Percentiles rank a stretch among this genome's conserved stretches.
Evolutionary conservation across 345 rosid genomes (phyloP).

Genomic region (Psidium guajava): DNA sequence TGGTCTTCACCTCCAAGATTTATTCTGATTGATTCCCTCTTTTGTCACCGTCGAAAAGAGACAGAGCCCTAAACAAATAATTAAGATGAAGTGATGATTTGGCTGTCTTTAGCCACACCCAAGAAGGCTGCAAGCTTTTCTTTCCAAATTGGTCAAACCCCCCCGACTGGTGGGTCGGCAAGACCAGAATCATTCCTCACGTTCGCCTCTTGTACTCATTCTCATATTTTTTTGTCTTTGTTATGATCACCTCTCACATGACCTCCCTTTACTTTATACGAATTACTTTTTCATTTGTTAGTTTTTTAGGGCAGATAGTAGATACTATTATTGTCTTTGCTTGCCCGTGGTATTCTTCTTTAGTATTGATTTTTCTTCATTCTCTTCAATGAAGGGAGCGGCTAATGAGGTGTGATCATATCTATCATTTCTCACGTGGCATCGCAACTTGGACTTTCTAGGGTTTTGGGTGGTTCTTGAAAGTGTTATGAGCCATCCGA

Average conservation of each 20-base stretch:
- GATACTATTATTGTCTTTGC: conserved; percentile 7
- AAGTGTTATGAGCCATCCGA: background rate
- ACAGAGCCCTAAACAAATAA: background rate
- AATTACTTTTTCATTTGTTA: background rate
- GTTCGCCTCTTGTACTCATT: conserved; percentile 9
- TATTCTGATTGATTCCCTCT: background rate
- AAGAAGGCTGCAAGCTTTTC: background rate
- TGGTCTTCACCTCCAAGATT: background rate
- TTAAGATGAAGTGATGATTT: background rate
- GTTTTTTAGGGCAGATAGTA: background rate
- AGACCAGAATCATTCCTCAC: conserved; percentile 28
- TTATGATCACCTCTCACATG: conserved; percentile 19
- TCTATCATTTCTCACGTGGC: background rate
- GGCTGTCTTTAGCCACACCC: background rate
- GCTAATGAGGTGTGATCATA: background rate
- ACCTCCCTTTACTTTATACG: background rate
- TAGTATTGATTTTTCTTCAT: background rate
- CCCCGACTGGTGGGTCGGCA: background rate
- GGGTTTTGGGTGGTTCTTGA: background rate
- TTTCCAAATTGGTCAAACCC: conserved; percentile 11
- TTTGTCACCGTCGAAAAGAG: background rate
- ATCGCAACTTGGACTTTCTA: background rate
- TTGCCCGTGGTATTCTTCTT: background rate
- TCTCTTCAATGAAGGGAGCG: background rate
- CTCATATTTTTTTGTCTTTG: conserved; percentile 6